These are phyloP conservation scores for Schoenoplectus tabernaemontani DNA, from an alignment of 202 grass and related monocot species.

Conservation along the genomic window DNA sequence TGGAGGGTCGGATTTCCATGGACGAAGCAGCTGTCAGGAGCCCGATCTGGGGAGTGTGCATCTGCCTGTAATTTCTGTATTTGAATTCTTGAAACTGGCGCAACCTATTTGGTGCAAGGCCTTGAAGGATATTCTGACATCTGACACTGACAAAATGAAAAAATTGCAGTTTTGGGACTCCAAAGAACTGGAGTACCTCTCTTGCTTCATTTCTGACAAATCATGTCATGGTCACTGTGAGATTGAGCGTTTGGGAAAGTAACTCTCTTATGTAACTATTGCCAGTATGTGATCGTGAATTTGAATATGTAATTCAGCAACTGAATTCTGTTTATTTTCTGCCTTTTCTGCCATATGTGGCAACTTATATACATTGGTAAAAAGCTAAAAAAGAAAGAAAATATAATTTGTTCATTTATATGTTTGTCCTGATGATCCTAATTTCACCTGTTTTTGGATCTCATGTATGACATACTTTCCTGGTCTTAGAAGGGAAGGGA, in stretches of 20 bases:
- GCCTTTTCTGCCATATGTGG: background rate
- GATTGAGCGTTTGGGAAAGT: background rate
- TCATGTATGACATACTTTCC: too few relatives aligned
- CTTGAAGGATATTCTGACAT: slow-evolving; percentile 33
- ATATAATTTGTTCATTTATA: background rate
- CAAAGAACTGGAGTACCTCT: slow-evolving; percentile 18
- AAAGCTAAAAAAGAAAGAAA: background rate
- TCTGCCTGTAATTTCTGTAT: slow-evolving; percentile 41
- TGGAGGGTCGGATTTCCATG: slow-evolving; percentile 82
- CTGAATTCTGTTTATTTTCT: background rate
- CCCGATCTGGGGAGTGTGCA: slow-evolving; percentile 63
- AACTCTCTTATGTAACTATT: slow-evolving; percentile 9
- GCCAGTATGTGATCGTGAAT: background rate
- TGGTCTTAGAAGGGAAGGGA: too few relatives aligned
- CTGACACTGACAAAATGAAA: slow-evolving; percentile 6
- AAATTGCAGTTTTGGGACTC: background rate
- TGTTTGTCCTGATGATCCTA: background rate
- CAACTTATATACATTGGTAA: background rate
- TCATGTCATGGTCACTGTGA: slow-evolving; percentile 15
- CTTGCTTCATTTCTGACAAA: slow-evolving; percentile 23
- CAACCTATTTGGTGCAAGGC: slow-evolving; percentile 53
- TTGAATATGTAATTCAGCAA: background rate
- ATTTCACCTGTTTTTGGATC: too few relatives aligned
- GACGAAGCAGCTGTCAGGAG: slow-evolving; percentile 47
- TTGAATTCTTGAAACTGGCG: slow-evolving; percentile 51